Base-by-base conservation (phyloP, 192 early-diverging fungal species). In the Linnemannia zychae region DNA sequence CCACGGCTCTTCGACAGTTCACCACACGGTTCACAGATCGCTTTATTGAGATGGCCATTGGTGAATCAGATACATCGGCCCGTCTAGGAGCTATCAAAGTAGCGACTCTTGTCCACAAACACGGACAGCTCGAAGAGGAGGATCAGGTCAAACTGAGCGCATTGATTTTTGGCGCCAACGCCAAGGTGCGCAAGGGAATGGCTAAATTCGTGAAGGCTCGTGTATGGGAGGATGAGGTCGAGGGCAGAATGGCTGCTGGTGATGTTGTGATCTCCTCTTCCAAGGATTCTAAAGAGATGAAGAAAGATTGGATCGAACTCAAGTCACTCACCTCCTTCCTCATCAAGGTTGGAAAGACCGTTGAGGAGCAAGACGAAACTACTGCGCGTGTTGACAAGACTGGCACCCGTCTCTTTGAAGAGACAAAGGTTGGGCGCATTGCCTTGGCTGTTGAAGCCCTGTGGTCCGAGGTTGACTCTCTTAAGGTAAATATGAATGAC, bases 21-120 rank as follows among this genome's bases (percentile, higher is more conserved):
- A 92, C 91, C 7, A 90, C 93, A 13, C 88, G 97, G 2, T 94
- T 93, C 77, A 93, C 92, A 13, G 85, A 88, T 11, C 90, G 97
- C 40, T 84, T 97, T 20, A 86, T 97, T 12, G 94, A 96, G 75
- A 97, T 97, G 90, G 93, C 94, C 18, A 36, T 93, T 22, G 80
- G 89, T 0, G 97, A 97, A 47, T 89, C 89, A 0, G 93, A 96
- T 50, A 77, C 90, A 0, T 77, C 85, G 22, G 89, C 87, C 3
- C 90, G 89, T 31, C 49, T 91, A 13, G 75, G 77, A 28, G 93
- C 94, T 1, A 89, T 95, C 17, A 75, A 85, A 22, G 74, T 93
- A 0, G 82, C 92, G 4, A 85, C 87, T 36, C 57, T 74, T 46
- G 79, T 91, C 24, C 87, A 78, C 66, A 88, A 82, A 71, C 87